A percentile compares a stretch with the other conserved stretches of the same genome.
Conservation (phyloP, 2,329 filamentous ascomycete species). For the Diaporthe eres region DNA sequence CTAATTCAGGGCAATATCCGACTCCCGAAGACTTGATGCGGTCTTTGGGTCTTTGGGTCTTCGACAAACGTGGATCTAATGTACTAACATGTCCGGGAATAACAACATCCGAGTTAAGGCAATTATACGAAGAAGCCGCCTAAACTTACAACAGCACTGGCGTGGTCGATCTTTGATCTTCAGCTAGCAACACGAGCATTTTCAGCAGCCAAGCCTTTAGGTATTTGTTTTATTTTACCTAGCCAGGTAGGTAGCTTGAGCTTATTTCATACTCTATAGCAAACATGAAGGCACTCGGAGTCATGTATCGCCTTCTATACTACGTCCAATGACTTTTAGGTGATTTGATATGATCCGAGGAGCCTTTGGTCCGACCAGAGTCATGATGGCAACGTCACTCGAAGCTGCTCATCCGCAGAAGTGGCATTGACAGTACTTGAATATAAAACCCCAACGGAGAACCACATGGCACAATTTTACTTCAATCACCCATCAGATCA, state of each 20-base stretch:
- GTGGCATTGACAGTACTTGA: neutral
- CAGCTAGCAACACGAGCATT: neutral
- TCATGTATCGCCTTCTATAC: too few species aligned
- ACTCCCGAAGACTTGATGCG: neutral
- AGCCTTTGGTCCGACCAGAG: neutral
- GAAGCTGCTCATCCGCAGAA: neutral
- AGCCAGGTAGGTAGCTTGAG: too few species aligned
- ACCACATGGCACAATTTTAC: neutral
- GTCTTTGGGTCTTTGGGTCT: neutral
- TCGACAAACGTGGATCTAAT: neutral
- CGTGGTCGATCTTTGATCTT: too few species aligned
- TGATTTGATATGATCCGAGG: too few species aligned
- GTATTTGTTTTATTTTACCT: too few species aligned
- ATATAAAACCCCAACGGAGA: neutral
- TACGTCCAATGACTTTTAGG: too few species aligned
- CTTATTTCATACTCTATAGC: too few species aligned
- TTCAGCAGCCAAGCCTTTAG: too few species aligned
- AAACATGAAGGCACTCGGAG: too few species aligned
- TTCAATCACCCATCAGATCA: too few species aligned
- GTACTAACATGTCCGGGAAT: neutral
- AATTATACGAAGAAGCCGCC: too few species aligned
- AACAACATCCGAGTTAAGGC: neutral
- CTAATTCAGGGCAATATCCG: neutral
- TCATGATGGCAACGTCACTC: neutral
- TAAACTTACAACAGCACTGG: too few species aligned